These are phyloP conservation scores for Apiospora kogelbergensis DNA, from an alignment of 2,329 filamentous ascomycete species.

Conservation along the genomic window DNA sequence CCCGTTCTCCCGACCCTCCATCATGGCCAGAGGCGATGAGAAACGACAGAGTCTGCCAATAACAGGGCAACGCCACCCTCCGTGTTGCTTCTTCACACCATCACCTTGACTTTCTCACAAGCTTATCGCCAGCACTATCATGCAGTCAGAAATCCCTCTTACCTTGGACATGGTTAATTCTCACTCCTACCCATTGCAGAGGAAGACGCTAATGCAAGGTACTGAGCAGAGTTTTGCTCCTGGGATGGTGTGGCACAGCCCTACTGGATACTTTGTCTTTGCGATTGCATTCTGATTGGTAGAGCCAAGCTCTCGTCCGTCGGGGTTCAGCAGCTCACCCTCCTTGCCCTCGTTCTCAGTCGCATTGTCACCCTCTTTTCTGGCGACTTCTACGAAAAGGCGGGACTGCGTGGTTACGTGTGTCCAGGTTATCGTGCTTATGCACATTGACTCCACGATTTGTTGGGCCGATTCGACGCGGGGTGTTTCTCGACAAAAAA, in stretches of 20 bases:
- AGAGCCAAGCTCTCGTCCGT: not conserved
- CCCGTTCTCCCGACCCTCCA: constrained; percentile 1
- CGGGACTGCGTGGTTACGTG: not conserved
- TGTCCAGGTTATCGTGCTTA: not conserved
- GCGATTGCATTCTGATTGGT: constrained; percentile 7
- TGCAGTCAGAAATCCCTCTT: constrained; percentile 4
- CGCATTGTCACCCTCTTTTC: not conserved
- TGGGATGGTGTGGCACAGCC: constrained; percentile 6
- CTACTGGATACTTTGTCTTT: constrained; percentile 5
- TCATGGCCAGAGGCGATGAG: not conserved
- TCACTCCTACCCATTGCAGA: not conserved
- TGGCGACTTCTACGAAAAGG: not conserved
- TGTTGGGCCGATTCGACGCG: not conserved
- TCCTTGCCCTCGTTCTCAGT: not conserved
- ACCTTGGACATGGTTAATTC: not conserved
- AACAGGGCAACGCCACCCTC: not conserved
- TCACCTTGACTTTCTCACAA: not conserved
- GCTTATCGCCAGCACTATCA: not conserved
- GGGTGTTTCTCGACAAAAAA: not conserved
- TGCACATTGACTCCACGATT: not conserved
- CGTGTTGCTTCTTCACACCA: not conserved
- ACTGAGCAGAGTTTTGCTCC: constrained; percentile 5
- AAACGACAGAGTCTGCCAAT: not conserved
- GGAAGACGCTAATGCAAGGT: constrained; percentile 6
- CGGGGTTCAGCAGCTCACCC: not conserved